Percentiles rank a stretch among this genome's conserved stretches.
These are phyloP conservation scores for Phytophthora tubulina DNA, from an alignment of 352 stramenopile genomes.

Conservation along the genomic window DNA sequence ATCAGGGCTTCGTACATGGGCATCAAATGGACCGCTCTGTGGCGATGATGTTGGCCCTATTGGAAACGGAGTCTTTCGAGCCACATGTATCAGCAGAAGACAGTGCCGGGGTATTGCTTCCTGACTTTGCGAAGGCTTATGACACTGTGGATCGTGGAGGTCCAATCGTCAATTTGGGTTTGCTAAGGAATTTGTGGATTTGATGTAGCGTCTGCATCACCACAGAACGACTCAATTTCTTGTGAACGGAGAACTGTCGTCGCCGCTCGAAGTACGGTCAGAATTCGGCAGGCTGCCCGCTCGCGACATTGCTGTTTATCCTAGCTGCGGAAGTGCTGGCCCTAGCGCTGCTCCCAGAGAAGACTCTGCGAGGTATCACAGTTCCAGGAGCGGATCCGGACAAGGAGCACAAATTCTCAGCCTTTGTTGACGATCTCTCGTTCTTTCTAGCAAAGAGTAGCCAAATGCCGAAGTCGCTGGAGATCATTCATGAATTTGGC, in stretches of 20 bases:
- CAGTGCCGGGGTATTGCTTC: not conserved
- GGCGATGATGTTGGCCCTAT: not conserved
- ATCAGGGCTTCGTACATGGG: constrained; percentile 16
- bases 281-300: not conserved
- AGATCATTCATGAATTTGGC: not conserved
- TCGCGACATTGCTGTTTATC: constrained; percentile 6
- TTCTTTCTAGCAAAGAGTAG: not conserved
- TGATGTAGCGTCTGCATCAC: not conserved
- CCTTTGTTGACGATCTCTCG: constrained; percentile 2
- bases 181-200: not conserved
- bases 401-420: constrained; percentile 2
- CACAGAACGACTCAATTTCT: not conserved
- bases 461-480: not conserved
- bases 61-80: not conserved
- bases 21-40: constrained; percentile 4
- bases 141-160: constrained; percentile 5
- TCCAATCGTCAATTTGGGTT: constrained; percentile 1
- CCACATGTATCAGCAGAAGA: not conserved
- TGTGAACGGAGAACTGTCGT: not conserved
- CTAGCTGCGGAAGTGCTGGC: not conserved
- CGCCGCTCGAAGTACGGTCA: not conserved
- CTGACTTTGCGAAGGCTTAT: constrained; percentile 11
- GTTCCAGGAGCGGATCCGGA: not conserved
- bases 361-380: not conserved
- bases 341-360: not conserved